phyloP scores from a whole-genome alignment of 371 early-diverging fungal species.

The Massospora cicadina region DNA sequence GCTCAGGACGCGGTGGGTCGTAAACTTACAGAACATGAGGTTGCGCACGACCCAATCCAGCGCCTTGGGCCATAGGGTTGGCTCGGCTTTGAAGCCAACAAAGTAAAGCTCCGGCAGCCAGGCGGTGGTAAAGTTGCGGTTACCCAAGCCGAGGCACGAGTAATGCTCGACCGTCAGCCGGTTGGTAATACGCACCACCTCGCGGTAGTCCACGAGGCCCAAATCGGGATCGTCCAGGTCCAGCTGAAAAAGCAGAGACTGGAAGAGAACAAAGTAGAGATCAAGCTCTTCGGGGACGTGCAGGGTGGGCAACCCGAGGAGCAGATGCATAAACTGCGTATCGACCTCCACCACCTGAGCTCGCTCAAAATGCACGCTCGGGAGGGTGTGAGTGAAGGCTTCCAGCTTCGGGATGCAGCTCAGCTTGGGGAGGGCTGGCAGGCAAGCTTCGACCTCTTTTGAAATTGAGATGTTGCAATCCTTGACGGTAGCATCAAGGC shows the following conservation, averaged over 20 bases:
- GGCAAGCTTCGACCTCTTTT: constrained; percentile 20
- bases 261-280: constrained; percentile 39
- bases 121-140: constrained; percentile 27
- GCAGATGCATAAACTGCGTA: constrained; percentile 32
- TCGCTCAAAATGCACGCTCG: background rate
- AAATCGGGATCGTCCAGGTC: constrained; percentile 1
- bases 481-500: constrained; percentile 30
- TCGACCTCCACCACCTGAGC: constrained; percentile 35
- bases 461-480: constrained; percentile 36
- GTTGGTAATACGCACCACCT: constrained; percentile 32
- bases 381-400: background rate
- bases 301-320: constrained; percentile 29
- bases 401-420: constrained; percentile 17
- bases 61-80: constrained; percentile 19
- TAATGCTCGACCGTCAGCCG: constrained; percentile 23
- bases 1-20: constrained; percentile 34
- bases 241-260: constrained; percentile 21
- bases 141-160: constrained; percentile 30
- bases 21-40: constrained; percentile 32
- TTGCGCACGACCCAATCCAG: constrained; percentile 26
- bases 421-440: constrained; percentile 32
- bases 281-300: constrained; percentile 27
- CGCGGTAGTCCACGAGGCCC: constrained; percentile 26
- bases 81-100: constrained; percentile 23
- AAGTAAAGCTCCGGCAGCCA: constrained; percentile 37